Evolutionary conservation across 208 protist species (phyloP).

Genomic region (Leishmania tarentolae): DNA sequence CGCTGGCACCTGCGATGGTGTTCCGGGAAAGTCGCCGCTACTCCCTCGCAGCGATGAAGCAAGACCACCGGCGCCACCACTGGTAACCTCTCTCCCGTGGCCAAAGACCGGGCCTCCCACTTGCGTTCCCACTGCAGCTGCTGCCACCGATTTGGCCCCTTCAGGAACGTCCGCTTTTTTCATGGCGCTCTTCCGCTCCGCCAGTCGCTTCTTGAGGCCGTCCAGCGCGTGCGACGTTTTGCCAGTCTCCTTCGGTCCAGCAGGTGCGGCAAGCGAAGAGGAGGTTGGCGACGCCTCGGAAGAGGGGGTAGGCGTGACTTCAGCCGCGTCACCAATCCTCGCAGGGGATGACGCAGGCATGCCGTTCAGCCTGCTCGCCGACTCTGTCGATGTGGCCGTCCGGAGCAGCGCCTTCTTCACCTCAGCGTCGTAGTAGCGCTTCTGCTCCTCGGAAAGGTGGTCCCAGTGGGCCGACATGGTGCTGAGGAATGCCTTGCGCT

Average conservation of each 20-base stretch:
- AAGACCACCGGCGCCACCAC: slow-evolving; percentile 10
- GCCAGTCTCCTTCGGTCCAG: slow-evolving; percentile 3
- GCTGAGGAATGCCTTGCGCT: slow-evolving; percentile 57
- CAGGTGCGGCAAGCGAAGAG: neutral
- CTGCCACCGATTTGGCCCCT: neutral
- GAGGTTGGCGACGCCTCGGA: neutral
- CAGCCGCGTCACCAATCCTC: neutral
- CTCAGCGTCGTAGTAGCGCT: slow-evolving; percentile 78
- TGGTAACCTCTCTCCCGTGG: neutral
- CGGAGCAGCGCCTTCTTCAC: slow-evolving; percentile 53
- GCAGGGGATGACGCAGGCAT: neutral
- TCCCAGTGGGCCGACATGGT: slow-evolving; percentile 71
- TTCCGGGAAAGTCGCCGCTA: slow-evolving; percentile 13
- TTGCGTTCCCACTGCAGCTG: neutral
- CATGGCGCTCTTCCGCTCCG: slow-evolving; percentile 46
- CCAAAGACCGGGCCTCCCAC: neutral
- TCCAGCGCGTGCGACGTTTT: slow-evolving; percentile 35
- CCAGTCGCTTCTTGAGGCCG: slow-evolving; percentile 51
- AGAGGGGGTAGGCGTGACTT: neutral
- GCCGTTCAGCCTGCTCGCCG: neutral
- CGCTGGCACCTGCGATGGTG: slow-evolving; percentile 1
- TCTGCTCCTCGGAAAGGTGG: slow-evolving; percentile 63
- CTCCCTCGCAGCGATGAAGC: neutral
- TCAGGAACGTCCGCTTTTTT: slow-evolving; percentile 19
- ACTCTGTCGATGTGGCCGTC: neutral